Base-by-base conservation (phyloP, 345 rosid species). In the Crucihimalaya himalaica region DNA sequence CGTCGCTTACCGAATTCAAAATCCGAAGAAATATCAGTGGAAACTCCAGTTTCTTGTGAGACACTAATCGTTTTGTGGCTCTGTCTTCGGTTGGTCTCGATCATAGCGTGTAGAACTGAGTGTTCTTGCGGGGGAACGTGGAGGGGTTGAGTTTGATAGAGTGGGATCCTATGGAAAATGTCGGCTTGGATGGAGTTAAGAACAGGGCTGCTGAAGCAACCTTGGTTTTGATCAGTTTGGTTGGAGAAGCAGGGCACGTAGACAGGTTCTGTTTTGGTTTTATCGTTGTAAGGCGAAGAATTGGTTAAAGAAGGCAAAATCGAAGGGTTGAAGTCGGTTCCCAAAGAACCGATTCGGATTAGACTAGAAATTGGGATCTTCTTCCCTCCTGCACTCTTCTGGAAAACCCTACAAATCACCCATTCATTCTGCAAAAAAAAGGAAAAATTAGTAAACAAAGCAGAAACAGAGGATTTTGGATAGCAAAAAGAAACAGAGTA, bases 231-330 rank as follows among this genome's bases (percentile, higher is more conserved):
- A 78, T 83, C 75, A 0, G 59, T 29, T 65, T 71, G 80, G 77
- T 72, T 92, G 98, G 98, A 94, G 97, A 94, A 94, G 98, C 98
- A 94, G 97, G 98, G 90, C 97, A 92, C 98, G 97, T 88, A 82
- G 21, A 85, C 78, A 51, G 84, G 66, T 58, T 82, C 85, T 43
- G 78, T 69, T 59, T 85, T 83, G 20, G 74, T 73, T 70, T 79
- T 84, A 46, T 71, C 73, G 39, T 50, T 76, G 35, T 21, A 81
- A 9, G 84, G 84, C 1, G 96, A 83, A 40, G 90, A 82, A 64
- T 89, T 90, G 81, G 77, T 88, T 62, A 93, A 83, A 64, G 97
- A 88, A 2, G 96, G 97, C 43, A 91, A 59, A 50, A 58, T 77
- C 13, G 88, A 73, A 66, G 81, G 73, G 72, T 31, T 79, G 59